Conservation (phyloP, 805 yeast genomes). For the Candida berthetii region DNA sequence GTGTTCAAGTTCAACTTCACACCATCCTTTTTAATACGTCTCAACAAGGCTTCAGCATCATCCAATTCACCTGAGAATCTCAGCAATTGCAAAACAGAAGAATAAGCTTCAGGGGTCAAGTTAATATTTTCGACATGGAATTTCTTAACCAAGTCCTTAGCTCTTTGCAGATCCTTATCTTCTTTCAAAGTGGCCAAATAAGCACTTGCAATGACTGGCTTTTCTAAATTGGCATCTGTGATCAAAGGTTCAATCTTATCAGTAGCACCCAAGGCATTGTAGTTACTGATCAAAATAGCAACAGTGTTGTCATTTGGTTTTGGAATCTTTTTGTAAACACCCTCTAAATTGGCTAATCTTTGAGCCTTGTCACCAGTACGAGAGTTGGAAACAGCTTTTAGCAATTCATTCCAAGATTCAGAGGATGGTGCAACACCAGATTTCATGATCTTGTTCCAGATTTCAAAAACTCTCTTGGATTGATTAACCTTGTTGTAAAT, state of each 20-base stretch:
- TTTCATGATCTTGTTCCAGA: constrained; percentile 45
- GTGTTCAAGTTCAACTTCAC: constrained; percentile 57
- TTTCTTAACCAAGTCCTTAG: constrained; percentile 5
- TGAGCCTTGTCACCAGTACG: constrained; percentile 15
- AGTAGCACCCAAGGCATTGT: constrained; percentile 36
- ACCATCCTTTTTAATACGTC: constrained; percentile 33
- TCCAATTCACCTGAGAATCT: constrained; percentile 30
- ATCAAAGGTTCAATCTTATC: constrained; percentile 36
- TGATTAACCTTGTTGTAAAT: constrained; percentile 32
- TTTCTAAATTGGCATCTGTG: constrained; percentile 23
- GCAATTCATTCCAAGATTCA: constrained; percentile 53
- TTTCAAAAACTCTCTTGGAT: constrained; percentile 30
- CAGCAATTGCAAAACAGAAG: constrained; percentile 37
- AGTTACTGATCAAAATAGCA: constrained; percentile 41
- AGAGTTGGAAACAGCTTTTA: constrained; percentile 33
- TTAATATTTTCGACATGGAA: constrained; percentile 22
- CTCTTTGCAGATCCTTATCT: constrained; percentile 4
- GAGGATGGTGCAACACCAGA: constrained; percentile 34
- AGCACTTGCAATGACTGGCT: constrained; percentile 17
- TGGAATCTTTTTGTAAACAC: constrained; percentile 26
- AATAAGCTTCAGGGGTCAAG: constrained; percentile 46
- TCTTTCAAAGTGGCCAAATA: constrained; percentile 16
- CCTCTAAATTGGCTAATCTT: constrained; percentile 30
- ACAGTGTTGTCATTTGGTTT: constrained; percentile 42
- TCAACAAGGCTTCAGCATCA: constrained; percentile 43